These are phyloP conservation scores for Podospora sp. DNA, from an alignment of 495 filamentous ascomycete genomes.

Conservation along the genomic window DNA sequence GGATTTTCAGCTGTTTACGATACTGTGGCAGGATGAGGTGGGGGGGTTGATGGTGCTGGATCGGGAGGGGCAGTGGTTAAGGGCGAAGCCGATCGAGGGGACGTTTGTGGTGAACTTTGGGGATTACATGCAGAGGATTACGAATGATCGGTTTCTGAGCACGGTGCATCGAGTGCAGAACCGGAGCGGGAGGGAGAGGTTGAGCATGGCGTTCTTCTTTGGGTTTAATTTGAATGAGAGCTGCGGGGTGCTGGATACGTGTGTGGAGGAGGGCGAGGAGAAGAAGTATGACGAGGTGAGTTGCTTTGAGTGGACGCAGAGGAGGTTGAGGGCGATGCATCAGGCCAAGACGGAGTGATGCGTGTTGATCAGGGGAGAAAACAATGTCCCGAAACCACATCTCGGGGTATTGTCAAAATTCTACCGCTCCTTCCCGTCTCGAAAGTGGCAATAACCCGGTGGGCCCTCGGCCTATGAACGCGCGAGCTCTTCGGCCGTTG, in stretches of 20 bases:
- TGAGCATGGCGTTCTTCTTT: conserved; percentile 66
- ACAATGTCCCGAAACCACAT: not conserved
- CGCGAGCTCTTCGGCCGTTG: conserved; percentile 14
- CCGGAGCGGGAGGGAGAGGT: conserved; percentile 44
- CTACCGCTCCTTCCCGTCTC: not conserved
- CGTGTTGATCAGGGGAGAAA: not conserved
- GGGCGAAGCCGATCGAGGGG: conserved; percentile 56
- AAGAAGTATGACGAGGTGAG: conserved; percentile 59
- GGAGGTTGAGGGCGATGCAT: conserved; percentile 36
- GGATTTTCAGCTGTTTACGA: conserved; percentile 63
- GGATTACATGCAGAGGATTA: conserved; percentile 66
- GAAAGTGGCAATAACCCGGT: not conserved
- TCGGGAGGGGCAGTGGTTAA: conserved; percentile 58
- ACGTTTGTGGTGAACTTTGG: conserved; percentile 70
- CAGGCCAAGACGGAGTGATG: conserved; percentile 2
- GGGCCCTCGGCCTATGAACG: conserved; percentile 10
- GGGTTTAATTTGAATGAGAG: conserved; percentile 52
- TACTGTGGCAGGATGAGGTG: conserved; percentile 57
- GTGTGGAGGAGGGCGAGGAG: conserved; percentile 52
- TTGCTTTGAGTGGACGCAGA: conserved; percentile 50
- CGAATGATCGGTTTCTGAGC: conserved; percentile 61
- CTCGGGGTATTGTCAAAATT: not conserved
- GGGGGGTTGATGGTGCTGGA: conserved; percentile 60
- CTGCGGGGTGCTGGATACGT: conserved; percentile 54
- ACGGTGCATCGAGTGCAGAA: conserved; percentile 65